phyloP scores from a whole-genome alignment of 768 basidiomycete species.

The Hygrocybe punicea region DNA sequence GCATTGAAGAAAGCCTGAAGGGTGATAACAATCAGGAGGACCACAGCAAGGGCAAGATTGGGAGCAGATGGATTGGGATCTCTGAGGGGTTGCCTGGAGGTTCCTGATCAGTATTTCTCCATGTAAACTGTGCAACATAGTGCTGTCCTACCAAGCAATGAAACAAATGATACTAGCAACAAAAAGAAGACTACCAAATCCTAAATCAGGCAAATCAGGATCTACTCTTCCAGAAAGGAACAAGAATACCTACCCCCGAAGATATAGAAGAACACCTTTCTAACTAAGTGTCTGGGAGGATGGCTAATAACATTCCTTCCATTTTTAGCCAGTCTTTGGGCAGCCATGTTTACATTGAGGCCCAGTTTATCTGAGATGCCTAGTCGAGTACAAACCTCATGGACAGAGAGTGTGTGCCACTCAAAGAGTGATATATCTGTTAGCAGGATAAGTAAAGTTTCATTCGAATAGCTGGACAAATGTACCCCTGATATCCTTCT shows the following conservation, averaged over 20 bases:
- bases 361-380: slow-evolving; percentile 45
- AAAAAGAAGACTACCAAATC: slow-evolving; percentile 46
- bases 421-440: slow-evolving; percentile 42
- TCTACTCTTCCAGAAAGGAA: neutral
- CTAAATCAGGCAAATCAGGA: slow-evolving; percentile 16
- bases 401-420: slow-evolving; percentile 44
- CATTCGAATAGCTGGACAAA: neutral
- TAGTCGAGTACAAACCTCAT: slow-evolving; percentile 44
- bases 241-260: slow-evolving; percentile 38
- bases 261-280: slow-evolving; percentile 49
- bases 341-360: slow-evolving; percentile 47
- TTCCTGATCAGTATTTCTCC: slow-evolving; percentile 11
- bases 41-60: slow-evolving; percentile 59
- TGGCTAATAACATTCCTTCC: slow-evolving; percentile 54
- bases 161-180: slow-evolving; percentile 53
- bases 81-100: slow-evolving; percentile 54
- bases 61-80: slow-evolving; percentile 49
- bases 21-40: slow-evolving; percentile 44
- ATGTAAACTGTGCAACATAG: neutral
- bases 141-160: slow-evolving; percentile 41
- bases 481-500: slow-evolving; percentile 15
- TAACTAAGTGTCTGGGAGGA: slow-evolving; percentile 41
- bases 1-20: slow-evolving; percentile 46
- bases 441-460: neutral
- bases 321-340: slow-evolving; percentile 40